These are phyloP conservation scores for Arthroderma uncinatum DNA, from an alignment of 2,329 filamentous ascomycete species.

Conservation along the genomic window DNA sequence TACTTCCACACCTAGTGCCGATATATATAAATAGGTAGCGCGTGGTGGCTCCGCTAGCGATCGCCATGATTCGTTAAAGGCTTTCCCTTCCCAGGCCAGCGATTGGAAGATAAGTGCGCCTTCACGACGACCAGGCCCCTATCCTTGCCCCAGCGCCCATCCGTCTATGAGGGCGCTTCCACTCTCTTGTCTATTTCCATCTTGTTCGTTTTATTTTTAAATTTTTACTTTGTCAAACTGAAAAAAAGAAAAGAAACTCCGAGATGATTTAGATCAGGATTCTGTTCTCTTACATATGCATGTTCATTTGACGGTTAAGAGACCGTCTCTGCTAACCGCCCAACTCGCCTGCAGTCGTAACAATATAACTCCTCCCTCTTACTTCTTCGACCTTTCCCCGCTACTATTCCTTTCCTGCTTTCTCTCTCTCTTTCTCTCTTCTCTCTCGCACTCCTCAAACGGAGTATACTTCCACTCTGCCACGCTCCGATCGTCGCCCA, in stretches of 20 bases:
- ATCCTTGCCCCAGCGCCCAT: slow-evolving; percentile 7
- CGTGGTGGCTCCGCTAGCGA: slow-evolving; percentile 2
- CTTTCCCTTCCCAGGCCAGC: background rate
- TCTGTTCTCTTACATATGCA: background rate
- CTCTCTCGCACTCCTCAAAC: background rate
- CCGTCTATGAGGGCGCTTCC: background rate
- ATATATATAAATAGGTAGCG: slow-evolving; percentile 1
- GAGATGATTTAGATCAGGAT: background rate
- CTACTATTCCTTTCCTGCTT: background rate
- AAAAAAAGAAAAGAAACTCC: slow-evolving; percentile 2
- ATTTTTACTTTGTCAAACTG: background rate
- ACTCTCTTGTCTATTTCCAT: slow-evolving; percentile 1
- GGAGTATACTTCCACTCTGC: background rate
- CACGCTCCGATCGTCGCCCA: background rate
- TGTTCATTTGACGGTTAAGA: slow-evolving; percentile 1
- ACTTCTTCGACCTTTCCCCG: background rate
- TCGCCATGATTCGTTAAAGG: background rate
- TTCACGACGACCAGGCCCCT: slow-evolving; percentile 6
- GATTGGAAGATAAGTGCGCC: background rate
- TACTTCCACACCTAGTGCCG: background rate
- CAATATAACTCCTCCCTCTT: background rate
- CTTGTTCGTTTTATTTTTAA: slow-evolving; percentile 3
- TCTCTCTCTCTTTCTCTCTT: background rate
- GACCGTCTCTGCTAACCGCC: slow-evolving; percentile 2
- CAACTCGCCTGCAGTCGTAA: background rate